Conservation (phyloP, 768 basidiomycete species). For the Lentinula edodes region DNA sequence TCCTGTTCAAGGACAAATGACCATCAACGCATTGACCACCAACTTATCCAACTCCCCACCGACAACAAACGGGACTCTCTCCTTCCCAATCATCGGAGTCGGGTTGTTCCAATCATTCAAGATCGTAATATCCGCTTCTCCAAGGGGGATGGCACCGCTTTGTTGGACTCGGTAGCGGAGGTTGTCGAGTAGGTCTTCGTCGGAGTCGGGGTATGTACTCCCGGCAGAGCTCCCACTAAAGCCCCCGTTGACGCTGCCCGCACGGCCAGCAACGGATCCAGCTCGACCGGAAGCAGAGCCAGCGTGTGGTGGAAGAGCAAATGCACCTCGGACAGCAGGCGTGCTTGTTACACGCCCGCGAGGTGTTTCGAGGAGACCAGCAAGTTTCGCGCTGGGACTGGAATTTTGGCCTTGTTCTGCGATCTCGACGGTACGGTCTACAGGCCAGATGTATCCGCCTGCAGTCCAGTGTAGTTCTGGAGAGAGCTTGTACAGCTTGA, state of each 20-base stretch:
- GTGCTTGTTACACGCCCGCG: neutral
- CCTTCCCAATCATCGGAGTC: slow-evolving; percentile 45
- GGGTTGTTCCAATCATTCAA: slow-evolving; percentile 47
- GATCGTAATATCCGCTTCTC: slow-evolving; percentile 57
- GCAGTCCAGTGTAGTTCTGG: slow-evolving; percentile 80
- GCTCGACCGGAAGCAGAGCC: neutral
- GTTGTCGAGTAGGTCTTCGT: slow-evolving; percentile 9
- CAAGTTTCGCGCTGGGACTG: neutral
- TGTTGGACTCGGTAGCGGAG: slow-evolving; percentile 55
- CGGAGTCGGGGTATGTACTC: slow-evolving; percentile 26
- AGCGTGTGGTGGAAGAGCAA: slow-evolving; percentile 9
- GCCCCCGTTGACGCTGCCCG: neutral
- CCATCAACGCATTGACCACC: slow-evolving; percentile 69
- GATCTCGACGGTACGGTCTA: slow-evolving; percentile 63
- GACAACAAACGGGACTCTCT: slow-evolving; percentile 65
- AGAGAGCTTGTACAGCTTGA: slow-evolving; percentile 69
- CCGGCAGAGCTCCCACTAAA: neutral
- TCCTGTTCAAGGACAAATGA: slow-evolving; percentile 50
- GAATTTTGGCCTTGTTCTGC: slow-evolving; percentile 32
- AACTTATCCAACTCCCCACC: slow-evolving; percentile 65
- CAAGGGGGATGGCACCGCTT: slow-evolving; percentile 61
- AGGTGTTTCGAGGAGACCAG: slow-evolving; percentile 13
- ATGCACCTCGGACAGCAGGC: slow-evolving; percentile 12
- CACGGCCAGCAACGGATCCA: neutral
- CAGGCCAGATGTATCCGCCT: slow-evolving; percentile 78